Conservation (phyloP, 495 filamentous ascomycete species). For the Oleoguttula mirabilis region DNA sequence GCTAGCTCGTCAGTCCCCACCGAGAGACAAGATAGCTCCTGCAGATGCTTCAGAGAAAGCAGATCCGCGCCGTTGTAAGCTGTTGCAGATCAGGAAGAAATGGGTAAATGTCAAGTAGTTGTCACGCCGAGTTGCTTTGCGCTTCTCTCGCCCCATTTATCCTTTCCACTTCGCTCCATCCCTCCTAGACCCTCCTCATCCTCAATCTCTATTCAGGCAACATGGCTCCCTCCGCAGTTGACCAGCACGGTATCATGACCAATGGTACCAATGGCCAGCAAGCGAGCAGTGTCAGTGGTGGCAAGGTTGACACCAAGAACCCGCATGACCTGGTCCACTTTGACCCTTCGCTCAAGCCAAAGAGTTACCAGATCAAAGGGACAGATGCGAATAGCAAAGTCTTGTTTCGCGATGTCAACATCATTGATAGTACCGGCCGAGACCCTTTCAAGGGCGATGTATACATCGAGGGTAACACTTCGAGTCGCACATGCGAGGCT, state of each 20-base stretch:
- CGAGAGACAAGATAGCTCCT: no score
- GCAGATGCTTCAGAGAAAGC: no score
- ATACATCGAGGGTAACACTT: conserved; percentile 29
- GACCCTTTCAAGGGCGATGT: conserved; percentile 40
- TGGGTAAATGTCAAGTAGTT: no score
- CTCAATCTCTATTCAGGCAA: neutral
- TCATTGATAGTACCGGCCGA: conserved; percentile 37
- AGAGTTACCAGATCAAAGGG: conserved; percentile 28
- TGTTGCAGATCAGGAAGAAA: no score
- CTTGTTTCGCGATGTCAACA: conserved; percentile 38
- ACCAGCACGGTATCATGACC: conserved; percentile 9
- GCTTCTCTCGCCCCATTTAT: no score
- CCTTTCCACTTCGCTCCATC: no score
- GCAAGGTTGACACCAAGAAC: conserved; percentile 7
- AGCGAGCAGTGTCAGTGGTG: conserved; percentile 3
- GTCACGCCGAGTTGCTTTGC: no score
- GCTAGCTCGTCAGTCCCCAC: no score
- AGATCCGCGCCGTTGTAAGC: no score
- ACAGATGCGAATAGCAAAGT: conserved; percentile 31
- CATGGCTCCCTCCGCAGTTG: conserved; percentile 17
- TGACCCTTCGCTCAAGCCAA: conserved; percentile 24
- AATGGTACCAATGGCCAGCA: conserved; percentile 9
- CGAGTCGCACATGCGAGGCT: neutral
- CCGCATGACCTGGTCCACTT: conserved; percentile 19
- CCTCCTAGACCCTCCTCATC: neutral